phyloP scores from a whole-genome alignment of 345 rosid genomes.

The Melastoma malabathricum region DNA sequence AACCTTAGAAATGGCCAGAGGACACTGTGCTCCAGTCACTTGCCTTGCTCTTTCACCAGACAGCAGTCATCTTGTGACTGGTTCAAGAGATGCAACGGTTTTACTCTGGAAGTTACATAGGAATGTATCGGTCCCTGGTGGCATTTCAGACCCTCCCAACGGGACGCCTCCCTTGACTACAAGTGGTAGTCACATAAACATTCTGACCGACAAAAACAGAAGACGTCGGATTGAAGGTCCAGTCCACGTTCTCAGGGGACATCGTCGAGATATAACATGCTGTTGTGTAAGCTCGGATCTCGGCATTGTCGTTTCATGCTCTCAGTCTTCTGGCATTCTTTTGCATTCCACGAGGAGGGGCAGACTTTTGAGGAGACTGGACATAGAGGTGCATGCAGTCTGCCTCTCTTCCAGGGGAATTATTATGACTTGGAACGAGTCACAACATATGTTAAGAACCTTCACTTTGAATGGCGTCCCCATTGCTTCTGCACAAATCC shows the following conservation, averaged over 20 bases:
- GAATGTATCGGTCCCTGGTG: conserved; percentile 38
- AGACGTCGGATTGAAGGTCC: conserved; percentile 77
- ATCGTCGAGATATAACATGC: conserved; percentile 49
- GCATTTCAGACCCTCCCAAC: conserved; percentile 37
- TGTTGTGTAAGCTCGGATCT: conserved; percentile 86
- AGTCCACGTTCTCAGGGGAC: conserved; percentile 85
- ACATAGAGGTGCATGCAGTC: conserved; percentile 61
- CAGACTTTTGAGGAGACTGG: conserved; percentile 69
- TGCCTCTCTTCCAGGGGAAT: conserved; percentile 78
- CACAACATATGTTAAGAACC: conserved; percentile 43
- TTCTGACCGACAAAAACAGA: conserved; percentile 48
- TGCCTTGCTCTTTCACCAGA: conserved; percentile 89
- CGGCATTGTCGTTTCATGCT: conserved; percentile 71
- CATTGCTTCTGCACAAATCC: conserved; percentile 54
- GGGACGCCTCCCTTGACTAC: conserved; percentile 29
- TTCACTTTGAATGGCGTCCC: conserved; percentile 64
- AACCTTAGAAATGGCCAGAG: conserved; percentile 73
- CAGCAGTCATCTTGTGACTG: conserved; percentile 75
- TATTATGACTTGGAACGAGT: conserved; percentile 65
- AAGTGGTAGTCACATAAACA: conserved; percentile 29
- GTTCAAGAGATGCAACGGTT: conserved; percentile 76
- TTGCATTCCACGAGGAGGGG: conserved; percentile 85
- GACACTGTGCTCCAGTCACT: conserved; percentile 95
- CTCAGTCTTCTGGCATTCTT: conserved; percentile 56
- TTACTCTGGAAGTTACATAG: conserved; percentile 85